Percentiles rank a stretch among this genome's conserved stretches.
Evolutionary conservation across 768 basidiomycete genomes (phyloP).

Genomic region (Termitomyces sp.): DNA sequence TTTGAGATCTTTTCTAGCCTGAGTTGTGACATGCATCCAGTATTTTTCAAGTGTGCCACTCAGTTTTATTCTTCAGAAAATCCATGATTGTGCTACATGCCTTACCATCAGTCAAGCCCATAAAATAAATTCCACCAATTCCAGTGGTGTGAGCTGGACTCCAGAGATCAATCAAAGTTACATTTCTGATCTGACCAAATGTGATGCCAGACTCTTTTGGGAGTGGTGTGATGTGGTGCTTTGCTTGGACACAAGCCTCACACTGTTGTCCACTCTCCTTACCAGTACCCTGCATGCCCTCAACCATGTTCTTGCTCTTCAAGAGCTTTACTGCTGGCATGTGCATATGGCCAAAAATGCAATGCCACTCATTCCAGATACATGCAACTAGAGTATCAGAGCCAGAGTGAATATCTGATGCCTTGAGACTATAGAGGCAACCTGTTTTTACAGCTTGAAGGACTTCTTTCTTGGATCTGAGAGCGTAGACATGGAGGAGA

Average conservation of each 20-base stretch:
- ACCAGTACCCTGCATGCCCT: conserved; percentile 11
- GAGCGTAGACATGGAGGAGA: not conserved
- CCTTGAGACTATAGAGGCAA: conserved; percentile 18
- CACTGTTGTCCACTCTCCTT: conserved; percentile 15
- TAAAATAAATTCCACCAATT: conserved; percentile 22
- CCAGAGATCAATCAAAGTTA: conserved; percentile 24
- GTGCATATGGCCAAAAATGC: conserved; percentile 21
- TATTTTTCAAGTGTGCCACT: conserved; percentile 6
- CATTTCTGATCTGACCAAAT: conserved; percentile 8
- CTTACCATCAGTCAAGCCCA: conserved; percentile 23
- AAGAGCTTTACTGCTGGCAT: conserved; percentile 17
- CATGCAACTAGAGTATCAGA: conserved; percentile 8
- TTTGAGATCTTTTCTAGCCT: conserved; percentile 1
- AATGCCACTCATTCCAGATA: conserved; percentile 27
- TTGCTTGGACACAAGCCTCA: conserved; percentile 30
- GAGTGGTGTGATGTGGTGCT: conserved; percentile 24
- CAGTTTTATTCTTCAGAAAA: conserved; percentile 11
- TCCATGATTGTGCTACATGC: conserved; percentile 1
- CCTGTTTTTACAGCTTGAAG: not conserved
- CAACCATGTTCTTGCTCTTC: conserved; percentile 13
- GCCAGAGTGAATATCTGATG: not conserved
- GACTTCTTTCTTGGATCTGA: not conserved
- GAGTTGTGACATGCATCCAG: not conserved
- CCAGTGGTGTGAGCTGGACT: conserved; percentile 21
- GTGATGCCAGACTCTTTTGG: conserved; percentile 23